Evolutionary conservation across 805 yeast genomes (phyloP).

Genomic region (Candida tammaniensis): DNA sequence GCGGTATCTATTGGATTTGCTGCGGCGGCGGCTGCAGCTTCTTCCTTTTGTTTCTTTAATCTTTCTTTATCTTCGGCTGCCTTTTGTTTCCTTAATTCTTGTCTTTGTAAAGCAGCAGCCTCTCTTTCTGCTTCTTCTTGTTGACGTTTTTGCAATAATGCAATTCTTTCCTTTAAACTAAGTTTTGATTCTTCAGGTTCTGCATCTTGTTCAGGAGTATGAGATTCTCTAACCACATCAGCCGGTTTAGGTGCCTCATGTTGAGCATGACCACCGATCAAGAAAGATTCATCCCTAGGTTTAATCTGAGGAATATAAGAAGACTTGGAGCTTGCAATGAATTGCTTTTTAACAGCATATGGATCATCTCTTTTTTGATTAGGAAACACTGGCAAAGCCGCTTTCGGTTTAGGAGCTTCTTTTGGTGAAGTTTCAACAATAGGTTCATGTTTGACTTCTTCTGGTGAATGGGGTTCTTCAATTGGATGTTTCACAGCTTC

Average conservation of each 20-base stretch:
- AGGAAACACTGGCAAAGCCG: constrained; percentile 12
- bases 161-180: constrained; percentile 84
- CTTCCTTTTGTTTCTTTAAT: constrained; percentile 15
- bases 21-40: constrained; percentile 26
- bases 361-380: constrained; percentile 41
- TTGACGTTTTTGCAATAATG: constrained; percentile 76
- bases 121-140: constrained; percentile 75
- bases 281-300: constrained; percentile 38
- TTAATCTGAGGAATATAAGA: constrained; percentile 53
- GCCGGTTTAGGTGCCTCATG: constrained; percentile 21
- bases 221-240: constrained; percentile 22
- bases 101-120: constrained; percentile 53
- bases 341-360: constrained; percentile 52
- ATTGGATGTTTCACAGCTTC: background rate
- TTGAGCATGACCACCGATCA: constrained; percentile 24
- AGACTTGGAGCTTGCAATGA: constrained; percentile 55
- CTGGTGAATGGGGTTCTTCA: background rate
- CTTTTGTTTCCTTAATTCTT: constrained; percentile 49
- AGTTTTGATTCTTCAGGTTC: constrained; percentile 63
- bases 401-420: background rate
- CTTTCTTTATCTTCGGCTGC: constrained; percentile 28
- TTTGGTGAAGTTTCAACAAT: background rate
- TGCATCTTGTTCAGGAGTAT: constrained; percentile 23
- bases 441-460: background rate
- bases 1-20: constrained; percentile 8